Base-by-base conservation (phyloP, 345 rosid genomes). In the Murraya koenigii region DNA sequence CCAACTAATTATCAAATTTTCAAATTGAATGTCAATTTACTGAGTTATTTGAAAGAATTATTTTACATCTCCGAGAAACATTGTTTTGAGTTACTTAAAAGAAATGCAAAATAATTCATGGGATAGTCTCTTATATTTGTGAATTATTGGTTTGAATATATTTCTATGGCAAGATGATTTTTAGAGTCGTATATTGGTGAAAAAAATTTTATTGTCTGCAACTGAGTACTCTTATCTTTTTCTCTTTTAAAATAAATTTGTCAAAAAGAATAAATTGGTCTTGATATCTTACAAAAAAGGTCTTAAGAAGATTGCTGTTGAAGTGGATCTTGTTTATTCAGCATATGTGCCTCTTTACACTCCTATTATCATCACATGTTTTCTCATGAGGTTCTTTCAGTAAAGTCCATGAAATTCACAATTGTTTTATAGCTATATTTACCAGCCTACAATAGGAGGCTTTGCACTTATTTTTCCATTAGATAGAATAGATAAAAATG, bases 271-370 rank as follows among this genome's bases (percentile, higher is more conserved):
- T n/a, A n/a, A n/a, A n/a, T 35, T 61, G 22, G 68, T 75, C 44
- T 61, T 26, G 52, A 47, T 33, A 55, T 78, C 56, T 83, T 52
- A 66, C 87, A 92, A 94, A 92, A 86, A 94, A 92, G 85, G 86
- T 92, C 71, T 83, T 92, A n/a, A n/a, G 81, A 86, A 90, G 28
- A 81, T 92, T 84, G 94, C 94, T 71, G 90, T 92, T 4, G 97
- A 94, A 75, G 80, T 90, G 58, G 97, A 92, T 75, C 88, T 92
- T 69, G 90, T 92, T 71, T 91, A 92, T 52, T 87, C 91, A n/a
- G 79, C 80, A 94, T 92, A 85, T 68, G 90, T 68, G 30, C 28
- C 66, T 81, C 58, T 66, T 30, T 32, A 64, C 58, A 35, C 28
- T 25, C 38, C 28, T 23, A 26, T 68, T 28, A 13, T 65, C 32